phyloP scores from a whole-genome alignment of 208 protist species.

The Balamuthia mandrillaris region DNA sequence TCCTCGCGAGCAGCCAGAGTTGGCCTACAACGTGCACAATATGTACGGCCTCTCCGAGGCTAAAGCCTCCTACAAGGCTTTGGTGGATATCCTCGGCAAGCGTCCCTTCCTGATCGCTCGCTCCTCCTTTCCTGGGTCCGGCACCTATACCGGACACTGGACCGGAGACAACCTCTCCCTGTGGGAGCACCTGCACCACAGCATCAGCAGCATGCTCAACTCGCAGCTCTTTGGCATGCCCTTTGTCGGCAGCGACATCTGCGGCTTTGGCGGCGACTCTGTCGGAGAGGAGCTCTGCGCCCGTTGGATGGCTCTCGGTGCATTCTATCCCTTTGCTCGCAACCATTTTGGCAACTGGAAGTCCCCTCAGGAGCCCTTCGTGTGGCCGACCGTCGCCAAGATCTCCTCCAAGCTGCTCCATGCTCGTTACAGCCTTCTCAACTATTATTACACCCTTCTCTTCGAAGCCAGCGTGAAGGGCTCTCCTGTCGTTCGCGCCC shows the following conservation, averaged over 20 bases:
- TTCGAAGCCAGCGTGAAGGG: too few relatives aligned
- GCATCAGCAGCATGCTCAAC: constrained; percentile 75
- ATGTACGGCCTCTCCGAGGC: constrained; percentile 70
- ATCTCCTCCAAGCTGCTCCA: constrained; percentile 43
- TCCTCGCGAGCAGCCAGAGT: constrained; percentile 45
- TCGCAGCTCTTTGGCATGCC: constrained; percentile 81
- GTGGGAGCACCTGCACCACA: constrained; percentile 60
- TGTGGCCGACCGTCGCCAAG: constrained; percentile 48
- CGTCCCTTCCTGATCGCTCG: constrained; percentile 61
- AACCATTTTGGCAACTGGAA: too few relatives aligned
- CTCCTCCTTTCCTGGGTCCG: constrained; percentile 50
- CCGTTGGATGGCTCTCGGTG: constrained; percentile 79
- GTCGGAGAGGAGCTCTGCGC: constrained; percentile 76
- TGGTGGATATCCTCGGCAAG: constrained; percentile 37
- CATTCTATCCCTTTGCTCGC: constrained; percentile 81
- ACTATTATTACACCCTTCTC: constrained; percentile 77
- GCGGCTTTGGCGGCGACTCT: constrained; percentile 68
- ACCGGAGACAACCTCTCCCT: constrained; percentile 76
- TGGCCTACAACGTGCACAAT: constrained; percentile 76
- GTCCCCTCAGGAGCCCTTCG: constrained; percentile 65
- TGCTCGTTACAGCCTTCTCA: constrained; percentile 67
- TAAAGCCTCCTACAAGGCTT: constrained; percentile 48
- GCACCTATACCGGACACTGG: constrained; percentile 70
- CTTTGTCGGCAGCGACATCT: constrained; percentile 83
- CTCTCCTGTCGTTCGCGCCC: constrained; percentile 59